Base-by-base conservation (phyloP, 1,139 yeast species). In the Pneumocystis wakefieldiae region DNA sequence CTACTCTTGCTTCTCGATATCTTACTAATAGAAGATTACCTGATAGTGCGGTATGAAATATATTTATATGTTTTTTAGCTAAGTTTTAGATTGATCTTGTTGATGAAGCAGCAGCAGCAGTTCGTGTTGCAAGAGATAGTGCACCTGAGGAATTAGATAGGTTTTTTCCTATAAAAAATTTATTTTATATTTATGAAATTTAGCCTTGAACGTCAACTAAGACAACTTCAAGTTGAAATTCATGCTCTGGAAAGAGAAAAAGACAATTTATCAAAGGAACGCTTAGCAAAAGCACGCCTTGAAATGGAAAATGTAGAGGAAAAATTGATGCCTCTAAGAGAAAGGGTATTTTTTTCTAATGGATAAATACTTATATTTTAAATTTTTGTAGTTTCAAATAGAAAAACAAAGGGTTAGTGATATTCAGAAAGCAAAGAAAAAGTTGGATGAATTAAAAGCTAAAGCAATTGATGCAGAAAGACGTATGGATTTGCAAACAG, bases 381-480 rank as follows among this genome's bases (percentile, higher is more conserved):
- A 37, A 57, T 12, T 39, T 38, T 41, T 41, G 12, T 29, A 90
- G 71, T 92, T 85, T 77, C 81, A 83, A 67, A 87, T 87, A 72
- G 99, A 92, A 76, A 86, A 94, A 73, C 84, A 86, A 62, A 92
- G 97, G 62, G 95, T 91, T 71, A 96, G 89, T 69, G 90, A 88
- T 74, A 82, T 92, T 71, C 92, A 91, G 66, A 80, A 84, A 61
- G 90, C 95, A 62, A 90, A 91, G 79, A 83, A 90, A 76, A 89
- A 87, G 76, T 80, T 92, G 69, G 97, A 92, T 70, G 97, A 92
- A 68, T 80, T 94, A 71, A 95, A 88, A 72, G 84, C 82, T 71
- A 94, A 92, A 76, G 97, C 97, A 2, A 82, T 80, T 66, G 97
- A 94, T 76, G 98, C 98, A 36, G 97, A 91, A 74, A 88, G 99